Percentiles rank a stretch among this genome's conserved stretches.
Conservation (phyloP, 192 early-diverging fungal genomes). For the Coemansia sp. region DNA sequence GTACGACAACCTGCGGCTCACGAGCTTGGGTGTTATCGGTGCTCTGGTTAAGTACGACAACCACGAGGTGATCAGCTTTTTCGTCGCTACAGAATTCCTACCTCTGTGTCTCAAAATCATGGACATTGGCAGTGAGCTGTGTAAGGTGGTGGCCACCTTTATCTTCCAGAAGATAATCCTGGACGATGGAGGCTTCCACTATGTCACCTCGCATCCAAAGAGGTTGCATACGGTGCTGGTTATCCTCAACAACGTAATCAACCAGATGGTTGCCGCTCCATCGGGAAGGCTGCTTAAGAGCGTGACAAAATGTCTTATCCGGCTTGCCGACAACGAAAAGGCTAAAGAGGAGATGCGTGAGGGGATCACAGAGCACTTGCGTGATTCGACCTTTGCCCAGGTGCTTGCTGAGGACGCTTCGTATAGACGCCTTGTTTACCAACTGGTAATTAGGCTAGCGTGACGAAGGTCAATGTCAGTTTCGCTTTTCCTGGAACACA, state of each 20-base stretch:
- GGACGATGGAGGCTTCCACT: constrained; percentile 86
- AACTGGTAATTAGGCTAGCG: constrained; percentile 57
- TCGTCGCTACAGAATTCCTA: constrained; percentile 96
- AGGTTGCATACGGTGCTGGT: constrained; percentile 95
- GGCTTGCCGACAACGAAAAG: constrained; percentile 90
- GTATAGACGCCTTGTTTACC: constrained; percentile 81
- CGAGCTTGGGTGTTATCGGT: constrained; percentile 94
- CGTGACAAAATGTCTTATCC: constrained; percentile 89
- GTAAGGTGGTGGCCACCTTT: constrained; percentile 99
- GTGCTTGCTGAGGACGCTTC: constrained; percentile 88
- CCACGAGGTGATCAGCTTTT: constrained; percentile 92
- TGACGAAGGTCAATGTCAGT: not conserved
- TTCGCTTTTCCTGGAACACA: not conserved
- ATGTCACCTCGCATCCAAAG: constrained; percentile 55
- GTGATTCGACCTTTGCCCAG: constrained; percentile 83
- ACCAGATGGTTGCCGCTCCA: constrained; percentile 83
- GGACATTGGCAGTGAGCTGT: constrained; percentile 96
- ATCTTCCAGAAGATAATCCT: constrained; percentile 97
- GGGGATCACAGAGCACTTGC: constrained; percentile 83
- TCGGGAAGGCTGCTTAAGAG: constrained; percentile 90
- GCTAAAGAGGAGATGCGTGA: constrained; percentile 91
- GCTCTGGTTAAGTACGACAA: constrained; percentile 98
- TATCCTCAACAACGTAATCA: constrained; percentile 92
- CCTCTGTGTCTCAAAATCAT: constrained; percentile 98
- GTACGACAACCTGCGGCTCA: constrained; percentile 94